Evolutionary conservation across 768 basidiomycete genomes (phyloP).

Genomic region (Paxillus rubicundulus): DNA sequence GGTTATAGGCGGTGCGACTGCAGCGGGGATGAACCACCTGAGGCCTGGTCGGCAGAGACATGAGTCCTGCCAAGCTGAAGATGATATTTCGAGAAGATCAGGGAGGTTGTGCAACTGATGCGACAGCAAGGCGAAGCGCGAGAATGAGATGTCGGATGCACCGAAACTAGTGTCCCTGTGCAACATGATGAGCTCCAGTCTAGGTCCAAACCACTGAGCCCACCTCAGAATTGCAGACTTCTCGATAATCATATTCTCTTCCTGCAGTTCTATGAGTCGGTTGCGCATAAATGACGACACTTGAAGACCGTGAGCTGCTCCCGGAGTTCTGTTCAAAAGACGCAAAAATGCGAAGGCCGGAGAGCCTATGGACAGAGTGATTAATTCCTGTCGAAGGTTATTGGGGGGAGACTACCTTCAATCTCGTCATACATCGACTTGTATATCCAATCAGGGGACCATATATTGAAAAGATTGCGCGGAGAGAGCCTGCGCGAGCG

Average conservation of each 20-base stretch:
- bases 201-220: constrained; percentile 14
- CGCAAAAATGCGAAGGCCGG: constrained; percentile 74
- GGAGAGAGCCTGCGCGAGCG: constrained; percentile 55
- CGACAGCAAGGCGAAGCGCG: constrained; percentile 21
- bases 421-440: constrained; percentile 57
- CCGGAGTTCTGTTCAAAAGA: constrained; percentile 58
- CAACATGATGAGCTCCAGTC: constrained; percentile 6
- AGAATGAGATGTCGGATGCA: constrained; percentile 16
- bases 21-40: constrained; percentile 85
- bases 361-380: constrained; percentile 40
- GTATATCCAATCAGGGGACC: constrained; percentile 81
- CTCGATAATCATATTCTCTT: constrained; percentile 41
- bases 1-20: constrained; percentile 78
- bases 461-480: constrained; percentile 80
- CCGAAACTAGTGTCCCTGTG: constrained; percentile 20
- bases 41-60: constrained; percentile 77
- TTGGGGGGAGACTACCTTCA: constrained; percentile 43
- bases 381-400: not conserved
- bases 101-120: constrained; percentile 46
- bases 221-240: constrained; percentile 46
- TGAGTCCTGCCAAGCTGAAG: constrained; percentile 64
- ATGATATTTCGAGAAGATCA: constrained; percentile 58
- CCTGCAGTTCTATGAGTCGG: constrained; percentile 46
- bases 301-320: constrained; percentile 64
- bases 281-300: constrained; percentile 58